These are phyloP conservation scores for Penicillium canariense DNA, from an alignment of 495 filamentous ascomycete species.

Conservation along the genomic window DNA sequence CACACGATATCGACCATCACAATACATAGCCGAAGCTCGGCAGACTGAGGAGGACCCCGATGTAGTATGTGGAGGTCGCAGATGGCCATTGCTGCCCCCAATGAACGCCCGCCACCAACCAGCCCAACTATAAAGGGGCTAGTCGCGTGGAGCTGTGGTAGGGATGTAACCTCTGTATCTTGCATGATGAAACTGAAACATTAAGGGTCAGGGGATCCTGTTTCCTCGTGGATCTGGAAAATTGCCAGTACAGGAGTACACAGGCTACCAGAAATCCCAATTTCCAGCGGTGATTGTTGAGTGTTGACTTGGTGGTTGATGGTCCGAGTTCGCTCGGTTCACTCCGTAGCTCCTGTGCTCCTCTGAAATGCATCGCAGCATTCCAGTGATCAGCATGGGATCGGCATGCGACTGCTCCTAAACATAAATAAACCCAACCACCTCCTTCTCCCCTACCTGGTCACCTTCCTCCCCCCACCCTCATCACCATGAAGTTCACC, in stretches of 20 bases:
- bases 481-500: constrained; percentile 33
- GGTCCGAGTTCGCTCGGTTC: too few species aligned
- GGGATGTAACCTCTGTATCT: constrained; percentile 19
- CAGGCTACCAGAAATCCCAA: too few species aligned
- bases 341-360: neutral
- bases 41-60: neutral
- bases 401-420: constrained; percentile 22
- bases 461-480: constrained; percentile 2
- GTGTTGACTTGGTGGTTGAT: neutral
- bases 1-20: neutral
- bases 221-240: too few species aligned
- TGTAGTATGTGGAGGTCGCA: constrained; percentile 23
- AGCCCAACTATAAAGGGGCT: neutral
- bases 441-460: neutral
- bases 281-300: neutral
- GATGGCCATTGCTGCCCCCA: neutral
- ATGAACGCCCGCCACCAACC: too few species aligned
- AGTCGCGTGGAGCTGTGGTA: neutral
- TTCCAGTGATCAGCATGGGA: constrained; percentile 12
- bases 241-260: too few species aligned
- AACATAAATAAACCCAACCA: constrained; percentile 17
- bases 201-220: constrained; percentile 18
- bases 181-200: constrained; percentile 12
- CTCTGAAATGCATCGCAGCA: neutral
- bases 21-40: neutral